Percentiles rank a stretch among this genome's conserved stretches.
Conservation (phyloP, 148 eudicot genomes). For the Amaranthus cruentus region DNA sequence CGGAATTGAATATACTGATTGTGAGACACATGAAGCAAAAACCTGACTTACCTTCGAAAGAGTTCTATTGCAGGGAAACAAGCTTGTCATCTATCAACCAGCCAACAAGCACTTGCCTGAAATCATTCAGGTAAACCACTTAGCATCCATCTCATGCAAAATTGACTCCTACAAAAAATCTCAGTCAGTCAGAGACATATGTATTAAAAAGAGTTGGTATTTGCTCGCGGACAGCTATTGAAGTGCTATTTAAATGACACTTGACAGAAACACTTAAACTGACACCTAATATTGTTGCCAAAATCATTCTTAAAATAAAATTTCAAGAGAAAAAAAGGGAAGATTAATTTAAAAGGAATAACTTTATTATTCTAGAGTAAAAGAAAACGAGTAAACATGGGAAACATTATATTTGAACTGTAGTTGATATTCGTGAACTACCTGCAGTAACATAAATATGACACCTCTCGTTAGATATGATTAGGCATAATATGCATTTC, state of each 20-base stretch:
- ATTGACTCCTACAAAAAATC: background rate
- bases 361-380: background rate
- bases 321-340: background rate
- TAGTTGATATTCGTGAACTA: background rate
- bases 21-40: background rate
- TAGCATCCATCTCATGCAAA: conserved; percentile 4
- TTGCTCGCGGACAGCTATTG: background rate
- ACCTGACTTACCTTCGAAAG: conserved; percentile 8
- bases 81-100: conserved; percentile 54
- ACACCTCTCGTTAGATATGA: conserved; percentile 1
- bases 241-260: background rate
- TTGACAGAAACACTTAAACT: background rate
- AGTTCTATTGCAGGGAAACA: conserved; percentile 37
- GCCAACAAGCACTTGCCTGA: conserved; percentile 50
- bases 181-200: background rate
- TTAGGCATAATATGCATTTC: conserved; percentile 1
- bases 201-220: background rate
- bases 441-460: background rate
- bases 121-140: conserved; percentile 36
- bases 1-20: background rate
- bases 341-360: background rate
- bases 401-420: background rate
- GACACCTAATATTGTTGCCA: background rate
- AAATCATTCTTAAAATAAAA: background rate
- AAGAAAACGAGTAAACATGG: background rate